A percentile compares a stretch with the other conserved stretches of the same genome.
phyloP scores from a whole-genome alignment of 2,329 filamentous ascomycete genomes.

The Grosmannia penicillata region DNA sequence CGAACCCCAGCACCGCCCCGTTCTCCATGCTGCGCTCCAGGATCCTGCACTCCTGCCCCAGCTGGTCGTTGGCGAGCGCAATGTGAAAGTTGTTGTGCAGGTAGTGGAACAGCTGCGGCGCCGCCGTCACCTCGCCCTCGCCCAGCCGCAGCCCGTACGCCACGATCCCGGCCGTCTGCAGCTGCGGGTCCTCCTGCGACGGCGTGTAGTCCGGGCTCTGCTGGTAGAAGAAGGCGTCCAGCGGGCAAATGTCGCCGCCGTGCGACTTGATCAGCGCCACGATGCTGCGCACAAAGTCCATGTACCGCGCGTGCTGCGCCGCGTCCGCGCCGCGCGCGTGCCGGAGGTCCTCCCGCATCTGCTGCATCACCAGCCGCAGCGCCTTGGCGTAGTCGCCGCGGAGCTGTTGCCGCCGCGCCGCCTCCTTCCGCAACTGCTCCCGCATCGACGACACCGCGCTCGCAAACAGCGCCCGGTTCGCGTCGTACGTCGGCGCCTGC shows the following conservation, averaged over 20 bases:
- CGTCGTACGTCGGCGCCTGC: conserved; percentile 31
- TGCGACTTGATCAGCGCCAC: conserved; percentile 39
- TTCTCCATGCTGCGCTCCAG: conserved; percentile 34
- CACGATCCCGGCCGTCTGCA: conserved; percentile 39
- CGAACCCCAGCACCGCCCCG: conserved; percentile 27
- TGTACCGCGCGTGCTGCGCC: conserved; percentile 28
- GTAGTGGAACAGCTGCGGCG: conserved; percentile 38
- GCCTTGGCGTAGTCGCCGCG: conserved; percentile 26
- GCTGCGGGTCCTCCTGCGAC: conserved; percentile 36
- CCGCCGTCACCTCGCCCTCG: conserved; percentile 33
- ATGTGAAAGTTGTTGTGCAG: conserved; percentile 43
- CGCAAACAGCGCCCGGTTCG: conserved; percentile 34
- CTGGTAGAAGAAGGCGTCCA: conserved; percentile 42
- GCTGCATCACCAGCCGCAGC: conserved; percentile 34
- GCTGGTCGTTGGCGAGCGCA: conserved; percentile 31
- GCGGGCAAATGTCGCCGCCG: conserved; percentile 34
- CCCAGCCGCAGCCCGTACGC: conserved; percentile 39
- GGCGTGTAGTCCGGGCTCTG: conserved; percentile 41
- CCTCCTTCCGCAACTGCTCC: conserved; percentile 24
- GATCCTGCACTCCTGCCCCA: conserved; percentile 30
- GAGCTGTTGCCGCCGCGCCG: conserved; percentile 20
- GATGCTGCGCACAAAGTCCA: conserved; percentile 35
- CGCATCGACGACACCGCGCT: conserved; percentile 36
- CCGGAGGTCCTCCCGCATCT: conserved; percentile 35
- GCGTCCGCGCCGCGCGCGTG: conserved; percentile 17